Percentiles rank a stretch among this genome's conserved stretches.
These are phyloP conservation scores for Stemphylium lycopersici DNA, from an alignment of 2,329 filamentous ascomycete species.

Conservation along the genomic window DNA sequence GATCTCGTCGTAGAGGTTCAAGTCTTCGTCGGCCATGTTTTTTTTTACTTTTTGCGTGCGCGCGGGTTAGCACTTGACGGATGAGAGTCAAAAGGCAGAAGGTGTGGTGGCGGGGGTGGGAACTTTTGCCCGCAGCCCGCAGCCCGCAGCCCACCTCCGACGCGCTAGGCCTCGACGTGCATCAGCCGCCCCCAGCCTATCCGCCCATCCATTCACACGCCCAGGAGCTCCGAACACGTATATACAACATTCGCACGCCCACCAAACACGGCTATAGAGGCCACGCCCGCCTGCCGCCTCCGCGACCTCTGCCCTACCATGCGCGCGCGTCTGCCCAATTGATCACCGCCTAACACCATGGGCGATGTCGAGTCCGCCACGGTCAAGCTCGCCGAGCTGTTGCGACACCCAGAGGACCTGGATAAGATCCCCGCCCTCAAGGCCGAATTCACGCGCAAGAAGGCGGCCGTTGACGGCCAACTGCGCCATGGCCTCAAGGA, in stretches of 20 bases:
- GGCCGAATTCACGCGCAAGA: slow-evolving; percentile 92
- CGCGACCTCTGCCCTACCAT: slow-evolving; percentile 19
- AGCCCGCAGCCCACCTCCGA: slow-evolving; percentile 15
- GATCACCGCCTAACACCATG: slow-evolving; percentile 52
- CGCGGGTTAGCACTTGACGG: slow-evolving; percentile 1
- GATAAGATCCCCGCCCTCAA: slow-evolving; percentile 93
- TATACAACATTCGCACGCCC: not conserved
- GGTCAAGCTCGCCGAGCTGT: slow-evolving; percentile 86
- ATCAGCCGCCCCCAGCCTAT: not conserved
- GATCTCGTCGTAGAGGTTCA: slow-evolving; percentile 91
- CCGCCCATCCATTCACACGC: slow-evolving; percentile 8
- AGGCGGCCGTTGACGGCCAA: slow-evolving; percentile 86
- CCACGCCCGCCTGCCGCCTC: slow-evolving; percentile 1
- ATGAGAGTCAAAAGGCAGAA: slow-evolving; percentile 3
- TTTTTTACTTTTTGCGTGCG: not conserved
- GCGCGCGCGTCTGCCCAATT: slow-evolving; percentile 18
- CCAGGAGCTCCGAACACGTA: slow-evolving; percentile 11
- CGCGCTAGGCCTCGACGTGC: slow-evolving; percentile 13
- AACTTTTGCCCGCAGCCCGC: slow-evolving; percentile 16
- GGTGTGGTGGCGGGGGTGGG: slow-evolving; percentile 11
- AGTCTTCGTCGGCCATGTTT: slow-evolving; percentile 45
- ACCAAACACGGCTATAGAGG: not conserved
- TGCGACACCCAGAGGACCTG: slow-evolving; percentile 94
- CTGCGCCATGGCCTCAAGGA: slow-evolving; percentile 86
- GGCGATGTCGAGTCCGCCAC: slow-evolving; percentile 66